A percentile compares a stretch with the other conserved stretches of the same genome.
phyloP scores from a whole-genome alignment of 768 basidiomycete genomes.

The Lentinus tigrinus region DNA sequence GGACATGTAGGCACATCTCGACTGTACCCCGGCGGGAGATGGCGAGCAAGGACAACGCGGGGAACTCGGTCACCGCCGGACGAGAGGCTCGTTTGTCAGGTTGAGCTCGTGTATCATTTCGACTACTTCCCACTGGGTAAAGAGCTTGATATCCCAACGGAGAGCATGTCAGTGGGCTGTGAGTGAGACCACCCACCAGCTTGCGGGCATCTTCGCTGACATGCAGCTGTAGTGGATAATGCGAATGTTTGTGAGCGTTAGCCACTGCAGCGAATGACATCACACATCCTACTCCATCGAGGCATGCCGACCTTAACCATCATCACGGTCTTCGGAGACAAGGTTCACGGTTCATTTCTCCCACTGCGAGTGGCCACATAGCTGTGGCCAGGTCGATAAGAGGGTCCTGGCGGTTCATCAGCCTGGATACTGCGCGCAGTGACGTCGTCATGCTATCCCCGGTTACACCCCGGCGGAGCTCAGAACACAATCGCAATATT shows the following conservation, averaged over 20 bases:
- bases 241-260: neutral
- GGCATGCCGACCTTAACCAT: too few relatives aligned
- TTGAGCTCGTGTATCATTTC: neutral
- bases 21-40: neutral
- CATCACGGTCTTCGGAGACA: too few relatives aligned
- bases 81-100: neutral
- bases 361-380: too few relatives aligned
- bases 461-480: too few relatives aligned
- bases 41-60: constrained; percentile 1
- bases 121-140: neutral
- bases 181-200: neutral
- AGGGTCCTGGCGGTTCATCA: too few relatives aligned
- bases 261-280: neutral
- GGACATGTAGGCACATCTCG: neutral
- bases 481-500: too few relatives aligned
- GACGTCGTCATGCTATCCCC: too few relatives aligned
- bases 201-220: neutral
- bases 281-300: too few relatives aligned
- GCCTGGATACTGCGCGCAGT: too few relatives aligned
- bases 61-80: neutral
- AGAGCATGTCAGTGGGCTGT: neutral
- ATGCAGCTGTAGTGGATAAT: neutral
- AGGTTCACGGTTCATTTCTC: too few relatives aligned
- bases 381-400: too few relatives aligned
- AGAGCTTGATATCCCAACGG: constrained; percentile 1